phyloP scores from a whole-genome alignment of 2,329 filamentous ascomycete species.

The Sclerotinia glacialis region DNA sequence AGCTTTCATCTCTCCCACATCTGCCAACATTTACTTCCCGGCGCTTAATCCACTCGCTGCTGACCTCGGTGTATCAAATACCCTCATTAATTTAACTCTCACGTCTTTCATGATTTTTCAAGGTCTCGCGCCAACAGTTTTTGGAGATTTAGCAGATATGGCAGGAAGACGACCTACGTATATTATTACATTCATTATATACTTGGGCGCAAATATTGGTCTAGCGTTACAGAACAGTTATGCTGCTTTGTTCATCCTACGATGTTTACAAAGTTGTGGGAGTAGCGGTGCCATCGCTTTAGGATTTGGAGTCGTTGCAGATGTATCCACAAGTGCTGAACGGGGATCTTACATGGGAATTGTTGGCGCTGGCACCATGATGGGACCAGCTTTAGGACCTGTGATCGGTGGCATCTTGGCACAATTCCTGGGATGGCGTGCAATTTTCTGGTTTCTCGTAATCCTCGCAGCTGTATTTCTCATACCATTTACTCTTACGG shows the following conservation, averaged over 20 bases:
- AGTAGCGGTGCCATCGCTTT: conserved; percentile 63
- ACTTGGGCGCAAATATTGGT: conserved; percentile 55
- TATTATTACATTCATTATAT: conserved; percentile 54
- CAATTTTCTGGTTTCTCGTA: conserved; percentile 54
- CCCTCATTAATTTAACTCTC: conserved; percentile 38
- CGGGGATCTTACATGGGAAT: conserved; percentile 71
- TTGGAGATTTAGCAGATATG: conserved; percentile 56
- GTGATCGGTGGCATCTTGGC: conserved; percentile 50
- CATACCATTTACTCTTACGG: conserved; percentile 40
- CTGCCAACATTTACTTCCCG: conserved; percentile 40
- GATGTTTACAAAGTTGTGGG: conserved; percentile 58
- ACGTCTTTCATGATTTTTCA: conserved; percentile 51
- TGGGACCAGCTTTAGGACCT: conserved; percentile 49
- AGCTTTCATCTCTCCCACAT: conserved; percentile 37
- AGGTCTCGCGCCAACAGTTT: conserved; percentile 56
- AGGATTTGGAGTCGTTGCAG: conserved; percentile 67
- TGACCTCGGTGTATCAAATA: conserved; percentile 36
- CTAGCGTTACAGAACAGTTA: conserved; percentile 53
- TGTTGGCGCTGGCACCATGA: conserved; percentile 54
- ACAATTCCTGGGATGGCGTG: conserved; percentile 49
- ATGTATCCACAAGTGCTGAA: conserved; percentile 66
- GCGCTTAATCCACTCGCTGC: conserved; percentile 39
- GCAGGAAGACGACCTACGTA: conserved; percentile 56
- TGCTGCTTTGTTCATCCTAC: conserved; percentile 52
- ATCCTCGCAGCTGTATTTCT: conserved; percentile 44